These are phyloP conservation scores for Coemansia sp. DNA, from an alignment of 192 early-diverging fungal species.

Conservation along the genomic window DNA sequence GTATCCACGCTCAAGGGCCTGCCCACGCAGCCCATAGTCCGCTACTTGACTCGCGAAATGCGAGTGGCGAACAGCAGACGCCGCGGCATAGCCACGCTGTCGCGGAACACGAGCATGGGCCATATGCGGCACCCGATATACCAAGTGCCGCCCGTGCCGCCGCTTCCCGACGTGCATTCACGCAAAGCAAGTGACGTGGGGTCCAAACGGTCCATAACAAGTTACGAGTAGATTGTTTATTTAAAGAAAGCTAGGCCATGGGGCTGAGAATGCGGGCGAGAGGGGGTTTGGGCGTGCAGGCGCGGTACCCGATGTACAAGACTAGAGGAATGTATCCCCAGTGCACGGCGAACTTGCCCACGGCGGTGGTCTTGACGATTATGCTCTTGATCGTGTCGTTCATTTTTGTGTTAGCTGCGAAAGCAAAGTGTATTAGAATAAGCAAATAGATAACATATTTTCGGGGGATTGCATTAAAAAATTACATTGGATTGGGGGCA, in stretches of 20 bases:
- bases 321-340: constrained; percentile 53
- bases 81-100: constrained; percentile 41
- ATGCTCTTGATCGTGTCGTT: constrained; percentile 49
- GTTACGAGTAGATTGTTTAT: neutral
- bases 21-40: constrained; percentile 50
- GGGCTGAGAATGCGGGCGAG: constrained; percentile 52
- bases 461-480: no score
- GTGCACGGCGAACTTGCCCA: constrained; percentile 42
- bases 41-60: constrained; percentile 47
- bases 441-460: no score
- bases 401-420: constrained; percentile 10
- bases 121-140: constrained; percentile 35
- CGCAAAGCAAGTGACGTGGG: no score
- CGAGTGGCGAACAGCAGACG: constrained; percentile 31
- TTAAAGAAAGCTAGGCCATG: constrained; percentile 26
- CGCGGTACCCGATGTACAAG: constrained; percentile 46
- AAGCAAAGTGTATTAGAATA: neutral
- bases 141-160: constrained; percentile 40
- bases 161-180: constrained; percentile 16
- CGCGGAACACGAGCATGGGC: constrained; percentile 42
- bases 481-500: no score
- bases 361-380: constrained; percentile 35
- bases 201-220: constrained; percentile 7
- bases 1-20: constrained; percentile 50
- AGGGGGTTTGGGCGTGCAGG: constrained; percentile 43